Evolutionary conservation across 495 filamentous ascomycete genomes (phyloP).

Genomic region (Podospora bellae-mahoneyi): DNA sequence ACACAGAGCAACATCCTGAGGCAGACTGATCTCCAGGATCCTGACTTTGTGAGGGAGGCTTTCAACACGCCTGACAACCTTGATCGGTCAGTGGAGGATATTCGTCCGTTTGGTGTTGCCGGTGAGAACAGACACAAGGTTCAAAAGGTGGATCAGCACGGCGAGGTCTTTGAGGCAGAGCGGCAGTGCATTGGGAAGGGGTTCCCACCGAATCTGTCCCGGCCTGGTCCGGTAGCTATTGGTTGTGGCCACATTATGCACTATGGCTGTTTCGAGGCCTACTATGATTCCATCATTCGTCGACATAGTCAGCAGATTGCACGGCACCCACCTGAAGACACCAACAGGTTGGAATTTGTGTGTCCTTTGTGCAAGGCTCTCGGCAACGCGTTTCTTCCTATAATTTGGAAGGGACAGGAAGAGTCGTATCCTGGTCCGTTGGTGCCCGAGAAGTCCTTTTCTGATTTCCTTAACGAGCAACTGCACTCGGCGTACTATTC

Average conservation of each 20-base stretch:
- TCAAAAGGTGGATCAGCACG: slow-evolving; percentile 68
- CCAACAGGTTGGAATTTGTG: slow-evolving; percentile 78
- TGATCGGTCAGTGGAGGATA: slow-evolving; percentile 73
- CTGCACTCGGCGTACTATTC: slow-evolving; percentile 36
- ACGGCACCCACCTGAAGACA: slow-evolving; percentile 80
- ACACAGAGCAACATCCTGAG: slow-evolving; percentile 84
- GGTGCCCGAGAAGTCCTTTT: slow-evolving; percentile 55
- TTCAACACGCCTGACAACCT: slow-evolving; percentile 71
- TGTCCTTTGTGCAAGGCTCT: slow-evolving; percentile 98
- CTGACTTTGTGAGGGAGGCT: slow-evolving; percentile 81
- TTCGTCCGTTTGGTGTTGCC: slow-evolving; percentile 87
- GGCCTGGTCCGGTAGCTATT: slow-evolving; percentile 77
- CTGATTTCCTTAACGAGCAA: slow-evolving; percentile 56
- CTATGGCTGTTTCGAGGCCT: slow-evolving; percentile 89
- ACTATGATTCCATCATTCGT: slow-evolving; percentile 73
- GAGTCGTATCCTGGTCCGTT: slow-evolving; percentile 71
- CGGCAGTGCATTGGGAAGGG: slow-evolving; percentile 84
- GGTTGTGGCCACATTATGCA: slow-evolving; percentile 99
- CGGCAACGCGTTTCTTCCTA: slow-evolving; percentile 91
- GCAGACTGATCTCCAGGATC: slow-evolving; percentile 75
- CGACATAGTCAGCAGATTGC: slow-evolving; percentile 90
- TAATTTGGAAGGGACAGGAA: slow-evolving; percentile 91
- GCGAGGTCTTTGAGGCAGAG: slow-evolving; percentile 65
- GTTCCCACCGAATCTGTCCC: slow-evolving; percentile 64
- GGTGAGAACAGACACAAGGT: slow-evolving; percentile 76